phyloP scores from a whole-genome alignment of 768 basidiomycete species.

The Pisolithus sp. region DNA sequence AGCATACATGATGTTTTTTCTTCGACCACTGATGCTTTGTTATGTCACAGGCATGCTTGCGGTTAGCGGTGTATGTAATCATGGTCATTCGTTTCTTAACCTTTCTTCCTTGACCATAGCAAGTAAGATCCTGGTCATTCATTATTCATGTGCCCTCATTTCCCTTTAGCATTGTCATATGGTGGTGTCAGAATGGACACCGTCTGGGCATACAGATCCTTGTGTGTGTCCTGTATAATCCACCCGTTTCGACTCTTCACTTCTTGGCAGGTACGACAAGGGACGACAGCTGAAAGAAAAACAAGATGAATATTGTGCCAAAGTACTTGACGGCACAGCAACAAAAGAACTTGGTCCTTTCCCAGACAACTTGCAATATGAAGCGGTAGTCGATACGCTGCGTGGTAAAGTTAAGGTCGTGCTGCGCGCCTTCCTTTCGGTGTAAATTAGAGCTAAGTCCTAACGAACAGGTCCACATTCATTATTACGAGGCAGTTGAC shows the following conservation, averaged over 20 bases:
- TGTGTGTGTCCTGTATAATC: conserved; percentile 30
- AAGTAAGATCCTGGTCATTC: background rate
- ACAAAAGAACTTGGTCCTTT: conserved; percentile 47
- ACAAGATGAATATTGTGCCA: conserved; percentile 64
- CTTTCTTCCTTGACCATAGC: background rate
- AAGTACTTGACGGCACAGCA: conserved; percentile 36
- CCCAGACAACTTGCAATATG: conserved; percentile 71
- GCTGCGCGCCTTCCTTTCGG: background rate
- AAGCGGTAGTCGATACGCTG: conserved; percentile 75
- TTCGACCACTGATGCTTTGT: background rate
- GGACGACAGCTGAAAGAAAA: conserved; percentile 59
- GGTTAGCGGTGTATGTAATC: conserved; percentile 34
- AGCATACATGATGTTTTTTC: conserved; percentile 12
- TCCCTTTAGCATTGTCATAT: background rate
- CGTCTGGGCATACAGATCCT: conserved; percentile 60
- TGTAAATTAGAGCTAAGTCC: background rate
- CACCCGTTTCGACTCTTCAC: conserved; percentile 6
- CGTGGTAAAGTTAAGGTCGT: conserved; percentile 73
- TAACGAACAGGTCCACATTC: conserved; percentile 35
- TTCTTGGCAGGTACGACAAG: conserved; percentile 45
- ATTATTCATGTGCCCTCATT: background rate
- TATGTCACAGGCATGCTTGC: conserved; percentile 44
- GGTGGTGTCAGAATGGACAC: conserved; percentile 52
- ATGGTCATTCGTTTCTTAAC: background rate
- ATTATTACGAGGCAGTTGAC: conserved; percentile 62